Base-by-base conservation (phyloP, 2,329 filamentous ascomycete species). In the Microdochium paspali region DNA sequence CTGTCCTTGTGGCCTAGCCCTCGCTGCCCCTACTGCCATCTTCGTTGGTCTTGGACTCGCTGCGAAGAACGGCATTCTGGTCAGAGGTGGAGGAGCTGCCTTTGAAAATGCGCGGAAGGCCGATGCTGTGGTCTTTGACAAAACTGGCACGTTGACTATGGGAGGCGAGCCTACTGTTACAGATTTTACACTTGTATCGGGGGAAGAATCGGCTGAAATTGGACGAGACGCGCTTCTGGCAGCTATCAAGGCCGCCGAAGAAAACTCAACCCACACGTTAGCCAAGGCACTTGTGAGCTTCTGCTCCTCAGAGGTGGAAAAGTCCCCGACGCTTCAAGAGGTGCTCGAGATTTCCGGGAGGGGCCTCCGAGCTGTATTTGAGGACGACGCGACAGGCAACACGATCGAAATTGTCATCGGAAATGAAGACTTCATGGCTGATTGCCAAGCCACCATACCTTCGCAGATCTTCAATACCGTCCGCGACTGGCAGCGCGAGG, bases 11-110 rank as follows among this genome's bases (percentile, higher is more conserved):
- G 88, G 88, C 2, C 74, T 94, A 13, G 88, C 84, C 1, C 78
- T 94, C 7, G 88, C 88, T n/a, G 87, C 87, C 0, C 88, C 88
- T 1, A 94, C 88, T 0, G 88, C 88, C 46, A 79, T 94, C 28
- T 91, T 91, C 53, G 87, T 93, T 10, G 88, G 87, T 2, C 83
- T 85, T 30, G 87, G 87, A 1, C 69, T 93, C 18, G 88, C 88
- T 2, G 88, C 88, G 6, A 83, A 85, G 60, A 69, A 87, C 57
- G 88, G 88, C 1, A 89, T 94, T 47, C 72, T 94, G 1, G 87
- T 86, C 55, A 89, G 90, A 64, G 87, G 88, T 21, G 88, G 88
- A 21, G 88, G 88, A 28, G 86, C 90, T 60, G 88, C 87, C 0
- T 91, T 93, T 60, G 86, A 91, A 62, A 88, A 89, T 66, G 87